A percentile compares a stretch with the other conserved stretches of the same genome.
phyloP scores from a whole-genome alignment of 164 flowering plant genomes.

The Cinnamomum micranthum region DNA sequence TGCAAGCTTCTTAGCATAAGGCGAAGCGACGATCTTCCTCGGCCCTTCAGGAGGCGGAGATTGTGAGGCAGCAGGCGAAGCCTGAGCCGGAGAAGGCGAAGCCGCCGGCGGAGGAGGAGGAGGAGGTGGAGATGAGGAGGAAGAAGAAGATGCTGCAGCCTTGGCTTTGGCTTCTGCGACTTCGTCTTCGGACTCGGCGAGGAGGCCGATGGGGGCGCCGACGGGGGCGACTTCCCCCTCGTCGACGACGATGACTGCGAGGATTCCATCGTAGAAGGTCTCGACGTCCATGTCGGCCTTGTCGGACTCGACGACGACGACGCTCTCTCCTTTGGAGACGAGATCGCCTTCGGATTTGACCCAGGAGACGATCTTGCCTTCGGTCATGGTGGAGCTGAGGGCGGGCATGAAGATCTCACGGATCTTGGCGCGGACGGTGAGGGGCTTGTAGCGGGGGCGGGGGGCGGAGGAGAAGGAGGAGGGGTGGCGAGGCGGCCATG shows the following conservation, averaged over 20 bases:
- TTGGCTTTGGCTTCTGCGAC: slow-evolving; percentile 66
- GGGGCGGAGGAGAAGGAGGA: neutral
- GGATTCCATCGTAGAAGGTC: slow-evolving; percentile 86
- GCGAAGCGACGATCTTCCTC: slow-evolving; percentile 64
- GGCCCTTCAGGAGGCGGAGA: slow-evolving; percentile 33
- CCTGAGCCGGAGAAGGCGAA: slow-evolving; percentile 18
- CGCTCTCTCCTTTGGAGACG: slow-evolving; percentile 85
- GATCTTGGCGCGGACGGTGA: slow-evolving; percentile 50
- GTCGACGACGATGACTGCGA: slow-evolving; percentile 79
- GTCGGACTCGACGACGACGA: slow-evolving; percentile 92
- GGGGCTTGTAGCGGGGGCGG: neutral
- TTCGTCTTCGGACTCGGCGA: slow-evolving; percentile 82
- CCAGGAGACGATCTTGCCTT: slow-evolving; percentile 94
- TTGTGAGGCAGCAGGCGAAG: slow-evolving; percentile 18
- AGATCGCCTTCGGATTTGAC: slow-evolving; percentile 82
- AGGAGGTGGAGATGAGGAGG: slow-evolving; percentile 24
- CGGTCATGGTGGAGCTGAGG: slow-evolving; percentile 93
- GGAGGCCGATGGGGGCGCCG: slow-evolving; percentile 77
- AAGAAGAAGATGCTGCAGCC: slow-evolving; percentile 29
- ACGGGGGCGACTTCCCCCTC: slow-evolving; percentile 88
- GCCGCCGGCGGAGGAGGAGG: slow-evolving; percentile 31
- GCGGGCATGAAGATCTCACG: slow-evolving; percentile 98
- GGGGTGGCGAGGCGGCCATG: slow-evolving; percentile 4
- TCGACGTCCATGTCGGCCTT: slow-evolving; percentile 98
- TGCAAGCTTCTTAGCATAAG: slow-evolving; percentile 84